Base-by-base conservation (phyloP, 257 asterid species). In the Jacaranda copaia region DNA sequence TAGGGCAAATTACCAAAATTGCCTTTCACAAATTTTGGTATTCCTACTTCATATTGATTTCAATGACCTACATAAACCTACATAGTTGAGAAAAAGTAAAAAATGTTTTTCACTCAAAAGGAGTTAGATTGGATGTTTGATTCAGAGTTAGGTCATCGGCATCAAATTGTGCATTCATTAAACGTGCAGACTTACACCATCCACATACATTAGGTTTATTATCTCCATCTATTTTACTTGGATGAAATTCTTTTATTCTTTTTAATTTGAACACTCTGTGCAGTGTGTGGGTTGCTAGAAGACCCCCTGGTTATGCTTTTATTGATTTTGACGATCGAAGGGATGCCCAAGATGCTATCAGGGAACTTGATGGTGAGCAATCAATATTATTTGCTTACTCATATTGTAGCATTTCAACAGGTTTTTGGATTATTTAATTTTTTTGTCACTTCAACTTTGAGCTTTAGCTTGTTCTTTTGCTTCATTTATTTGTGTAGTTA, bases 221-320 rank as follows among this genome's bases (percentile, higher is more conserved):
- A 43, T 39, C 32, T 55, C 43, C 5, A 7, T 60, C 4, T 51
- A 5, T 63, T 35, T 0, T 49, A 20, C 38, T 61, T 6, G 45
- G 66, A 53, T 3, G 9, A 39, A 38, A 49, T 68, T 64, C 5
- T 65, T 20, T 6, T 67, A 6, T 72, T 51, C 45, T 15, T 42
- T 39, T 68, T 15, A 11, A 57, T 70, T 70, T 64, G 39, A 48
- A n/a, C 38, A 39, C 48, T 46, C 52, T 43, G 48, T 74, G 81
- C 81, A 89, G 95, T 80, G 95, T 89, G 65, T 89, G 95, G 95
- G 95, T 89, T 88, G 95, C 95, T 42, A 88, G 92, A 74, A 85
- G 95, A 58, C 95, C 92, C 55, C 95, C 95, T 59, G 95, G 95
- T 70, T 88, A 89, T 65, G 95, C 92, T 36, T 89, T 89, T 76